Percentiles rank a stretch among this genome's conserved stretches.
Conservation (phyloP, 2,329 filamentous ascomycete genomes). For the Trichoderma lentiforme region DNA sequence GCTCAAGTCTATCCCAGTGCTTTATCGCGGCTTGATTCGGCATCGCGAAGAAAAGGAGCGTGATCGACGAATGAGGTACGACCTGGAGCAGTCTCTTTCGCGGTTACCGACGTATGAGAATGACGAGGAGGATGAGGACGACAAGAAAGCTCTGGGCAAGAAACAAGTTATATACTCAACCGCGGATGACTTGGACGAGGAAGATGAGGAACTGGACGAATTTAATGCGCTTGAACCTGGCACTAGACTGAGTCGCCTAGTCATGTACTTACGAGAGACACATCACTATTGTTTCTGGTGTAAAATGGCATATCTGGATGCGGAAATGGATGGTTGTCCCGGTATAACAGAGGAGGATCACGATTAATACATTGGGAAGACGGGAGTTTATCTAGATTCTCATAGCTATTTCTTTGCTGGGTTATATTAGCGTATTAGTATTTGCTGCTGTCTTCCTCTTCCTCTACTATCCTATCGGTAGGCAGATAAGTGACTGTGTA, state of each 20-base stretch:
- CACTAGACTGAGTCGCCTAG: conserved; percentile 64
- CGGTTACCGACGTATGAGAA: conserved; percentile 65
- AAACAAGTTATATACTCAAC: conserved; percentile 53
- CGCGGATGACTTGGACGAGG: conserved; percentile 69
- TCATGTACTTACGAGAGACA: conserved; percentile 66
- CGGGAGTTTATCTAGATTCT: background rate
- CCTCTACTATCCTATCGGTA: background rate
- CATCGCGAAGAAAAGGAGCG: conserved; percentile 67
- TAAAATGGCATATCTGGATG: conserved; percentile 75
- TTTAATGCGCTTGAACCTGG: conserved; percentile 67
- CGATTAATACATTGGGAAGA: conserved; percentile 35
- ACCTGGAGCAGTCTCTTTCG: conserved; percentile 63
- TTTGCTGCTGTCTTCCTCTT: background rate
- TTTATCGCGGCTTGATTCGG: conserved; percentile 75
- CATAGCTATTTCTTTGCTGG: background rate
- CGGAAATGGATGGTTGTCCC: conserved; percentile 80
- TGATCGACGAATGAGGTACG: conserved; percentile 61
- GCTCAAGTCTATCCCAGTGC: conserved; percentile 66
- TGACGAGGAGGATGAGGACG: conserved; percentile 69
- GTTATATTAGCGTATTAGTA: background rate
- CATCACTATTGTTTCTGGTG: conserved; percentile 95
- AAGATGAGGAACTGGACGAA: conserved; percentile 74
- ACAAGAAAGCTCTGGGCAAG: conserved; percentile 65
- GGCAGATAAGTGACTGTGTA: background rate
- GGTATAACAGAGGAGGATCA: conserved; percentile 83